phyloP scores from a whole-genome alignment of 257 asterid species.

The Catharanthus roseus region DNA sequence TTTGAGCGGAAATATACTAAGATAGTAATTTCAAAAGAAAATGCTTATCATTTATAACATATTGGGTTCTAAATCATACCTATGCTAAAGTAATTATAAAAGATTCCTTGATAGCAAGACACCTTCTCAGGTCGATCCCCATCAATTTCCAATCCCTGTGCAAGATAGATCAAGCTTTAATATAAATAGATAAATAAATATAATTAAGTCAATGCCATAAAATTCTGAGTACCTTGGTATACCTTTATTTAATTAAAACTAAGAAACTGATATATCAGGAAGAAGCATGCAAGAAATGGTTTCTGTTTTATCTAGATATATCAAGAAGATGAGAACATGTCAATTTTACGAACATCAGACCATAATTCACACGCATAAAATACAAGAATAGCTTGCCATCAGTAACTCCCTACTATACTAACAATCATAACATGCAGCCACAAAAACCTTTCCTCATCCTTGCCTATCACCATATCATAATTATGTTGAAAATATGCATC shows the following conservation, averaged over 20 bases:
- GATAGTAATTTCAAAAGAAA: background rate
- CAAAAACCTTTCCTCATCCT: background rate
- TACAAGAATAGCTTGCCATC: background rate
- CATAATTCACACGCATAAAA: background rate
- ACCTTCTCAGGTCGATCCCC: slow-evolving; percentile 62
- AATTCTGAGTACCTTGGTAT: background rate
- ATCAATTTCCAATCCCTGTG: slow-evolving; percentile 63
- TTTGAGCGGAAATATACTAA: background rate
- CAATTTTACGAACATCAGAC: background rate
- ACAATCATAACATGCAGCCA: background rate
- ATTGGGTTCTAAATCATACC: slow-evolving; percentile 32
- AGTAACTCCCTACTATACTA: background rate
- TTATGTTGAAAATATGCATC: background rate
- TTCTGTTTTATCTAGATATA: background rate
- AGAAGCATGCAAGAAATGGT: background rate
- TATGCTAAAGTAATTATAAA: slow-evolving; percentile 95
- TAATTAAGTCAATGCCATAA: too few relatives aligned
- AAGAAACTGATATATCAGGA: background rate
- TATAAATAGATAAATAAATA: slow-evolving; percentile 1
- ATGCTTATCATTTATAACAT: background rate
- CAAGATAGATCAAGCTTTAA: slow-evolving; percentile 18
- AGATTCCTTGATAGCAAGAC: slow-evolving; percentile 79
- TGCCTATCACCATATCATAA: background rate
- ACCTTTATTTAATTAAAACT: background rate
- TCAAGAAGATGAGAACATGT: background rate